A percentile compares a stretch with the other conserved stretches of the same genome.
These are phyloP conservation scores for Eucalyptus regnans DNA, from an alignment of 345 rosid species.

Conservation along the genomic window DNA sequence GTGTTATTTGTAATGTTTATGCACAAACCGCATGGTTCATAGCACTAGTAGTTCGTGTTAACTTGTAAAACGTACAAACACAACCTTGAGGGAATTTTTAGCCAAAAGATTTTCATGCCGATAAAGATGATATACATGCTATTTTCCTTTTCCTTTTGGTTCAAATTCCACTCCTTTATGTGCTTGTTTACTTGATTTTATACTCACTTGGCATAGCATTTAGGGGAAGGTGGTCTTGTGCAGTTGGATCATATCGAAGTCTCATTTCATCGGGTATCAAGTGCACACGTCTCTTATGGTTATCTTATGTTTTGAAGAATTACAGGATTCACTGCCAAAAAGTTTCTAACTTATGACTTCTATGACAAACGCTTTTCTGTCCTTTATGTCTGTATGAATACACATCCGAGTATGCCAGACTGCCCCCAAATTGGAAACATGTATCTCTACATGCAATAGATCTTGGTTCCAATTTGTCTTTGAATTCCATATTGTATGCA, in stretches of 20 bases:
- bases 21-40: background rate
- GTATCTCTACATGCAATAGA: background rate
- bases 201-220: background rate
- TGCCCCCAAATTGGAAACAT: background rate
- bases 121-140: background rate
- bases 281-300: background rate
- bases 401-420: background rate
- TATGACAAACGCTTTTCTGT: background rate
- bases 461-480: background rate
- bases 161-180: background rate
- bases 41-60: background rate
- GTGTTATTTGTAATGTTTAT: background rate
- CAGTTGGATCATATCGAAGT: background rate
- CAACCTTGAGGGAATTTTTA: background rate
- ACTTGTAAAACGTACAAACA: background rate
- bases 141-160: background rate
- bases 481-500: background rate
- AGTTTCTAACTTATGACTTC: background rate
- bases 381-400: background rate
- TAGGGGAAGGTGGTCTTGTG: background rate
- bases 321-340: background rate
- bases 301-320: background rate
- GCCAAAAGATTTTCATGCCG: background rate
- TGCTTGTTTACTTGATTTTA: background rate
- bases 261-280: background rate